These are phyloP conservation scores for Mallotus nudiflorus DNA, from an alignment of 345 rosid genomes.

Conservation along the genomic window DNA sequence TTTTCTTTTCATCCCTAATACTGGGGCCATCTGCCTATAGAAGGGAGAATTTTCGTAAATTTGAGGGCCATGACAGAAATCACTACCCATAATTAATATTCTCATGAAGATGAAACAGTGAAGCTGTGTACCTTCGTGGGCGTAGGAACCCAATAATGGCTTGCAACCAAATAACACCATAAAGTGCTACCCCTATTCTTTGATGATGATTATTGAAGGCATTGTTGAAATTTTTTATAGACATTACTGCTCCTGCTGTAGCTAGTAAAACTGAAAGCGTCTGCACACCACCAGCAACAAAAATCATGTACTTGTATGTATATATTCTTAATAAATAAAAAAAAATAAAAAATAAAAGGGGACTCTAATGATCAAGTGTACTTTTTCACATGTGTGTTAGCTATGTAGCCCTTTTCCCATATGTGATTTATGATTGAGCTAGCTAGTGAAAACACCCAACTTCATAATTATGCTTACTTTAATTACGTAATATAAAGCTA, in stretches of 20 bases:
- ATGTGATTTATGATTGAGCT: no score
- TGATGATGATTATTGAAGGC: conserved; percentile 78
- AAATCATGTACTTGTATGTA: no score
- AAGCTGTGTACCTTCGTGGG: conserved; percentile 55
- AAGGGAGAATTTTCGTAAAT: no score
- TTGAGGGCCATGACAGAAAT: no score
- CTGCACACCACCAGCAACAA: no score
- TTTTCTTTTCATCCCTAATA: no score
- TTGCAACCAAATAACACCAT: conserved; percentile 80
- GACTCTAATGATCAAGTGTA: background rate
- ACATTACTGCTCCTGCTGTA: conserved; percentile 74
- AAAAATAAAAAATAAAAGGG: no score
- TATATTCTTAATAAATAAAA: no score
- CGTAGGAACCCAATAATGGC: conserved; percentile 55
- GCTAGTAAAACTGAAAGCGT: conserved; percentile 54
- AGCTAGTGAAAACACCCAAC: conserved; percentile 20
- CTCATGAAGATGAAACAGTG: background rate
- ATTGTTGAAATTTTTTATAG: conserved; percentile 71
- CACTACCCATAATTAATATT: no score
- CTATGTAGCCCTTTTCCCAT: no score
- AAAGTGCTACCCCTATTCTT: conserved; percentile 66
- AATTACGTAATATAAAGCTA: background rate
- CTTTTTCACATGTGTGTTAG: background rate
- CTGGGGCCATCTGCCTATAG: no score
- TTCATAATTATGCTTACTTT: conserved; percentile 19